Base-by-base conservation (phyloP, 169 alveolate genomes). In the Blepharisma undulans region DNA sequence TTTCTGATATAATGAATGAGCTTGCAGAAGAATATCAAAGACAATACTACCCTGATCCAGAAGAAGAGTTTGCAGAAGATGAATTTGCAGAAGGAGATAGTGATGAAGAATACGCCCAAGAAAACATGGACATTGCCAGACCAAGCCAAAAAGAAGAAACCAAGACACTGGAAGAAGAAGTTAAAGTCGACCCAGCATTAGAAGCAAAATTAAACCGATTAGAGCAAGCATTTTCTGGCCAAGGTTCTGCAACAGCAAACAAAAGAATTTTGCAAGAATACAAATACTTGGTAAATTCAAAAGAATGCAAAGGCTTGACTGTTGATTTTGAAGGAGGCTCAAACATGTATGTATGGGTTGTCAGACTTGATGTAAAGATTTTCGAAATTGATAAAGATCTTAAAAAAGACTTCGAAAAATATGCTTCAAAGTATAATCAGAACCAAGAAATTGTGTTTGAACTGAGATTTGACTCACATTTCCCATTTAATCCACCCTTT, bases 401-500 rank as follows among this genome's bases (percentile, higher is more conserved):
- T 29, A 91, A 81, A 91, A 77, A 84, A 27, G 97, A 94, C 77
- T 90, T 94, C 72, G 88, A 91, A 74, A 48, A 78, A 33, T 78
- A 84, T 14, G 19, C 90, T 33, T 2, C 33, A 19, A 81, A 27
- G 27, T 76, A 21, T 16, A 66, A 61, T 21, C 74, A 80, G 81
- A 32, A 71, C 82, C 90, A 21, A 25, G 72, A 91, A 61, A 48
- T 89, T 59, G 91, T 60, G 30, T 92, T 85, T 90, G 97, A 94
- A 79, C 71, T 94, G 25, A 59, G 88, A 34, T 94, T 93, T 74
- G 76, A 92, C 16, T 87, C 87, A 27, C 36, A 78, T 22, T 94
- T 76, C 92, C 97, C 97, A 19, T 84, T 86, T 88, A 77, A 72
- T 18, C 96, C 97, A 72, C 95, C 95, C 30, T 94, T 94, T 88